A percentile compares a stretch with the other conserved stretches of the same genome.
These are phyloP conservation scores for Trypanosoma vivax DNA, from an alignment of 208 protist species.

Conservation along the genomic window DNA sequence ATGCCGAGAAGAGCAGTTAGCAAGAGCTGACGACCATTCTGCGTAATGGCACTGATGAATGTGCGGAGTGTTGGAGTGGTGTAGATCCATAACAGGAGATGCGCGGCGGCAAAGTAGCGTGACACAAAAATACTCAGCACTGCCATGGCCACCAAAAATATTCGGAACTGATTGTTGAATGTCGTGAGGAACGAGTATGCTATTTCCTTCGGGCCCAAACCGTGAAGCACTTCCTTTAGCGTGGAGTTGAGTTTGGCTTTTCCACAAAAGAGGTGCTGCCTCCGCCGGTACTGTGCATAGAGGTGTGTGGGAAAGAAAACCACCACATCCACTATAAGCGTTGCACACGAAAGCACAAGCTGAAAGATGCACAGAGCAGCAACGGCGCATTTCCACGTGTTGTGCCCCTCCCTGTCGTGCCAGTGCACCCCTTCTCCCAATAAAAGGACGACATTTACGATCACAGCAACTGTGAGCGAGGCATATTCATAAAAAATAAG, in stretches of 20 bases:
- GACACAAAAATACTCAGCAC: conserved; percentile 47
- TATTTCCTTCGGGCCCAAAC: conserved; percentile 34
- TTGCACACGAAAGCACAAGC: conserved; percentile 33
- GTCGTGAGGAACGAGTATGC: conserved; percentile 28
- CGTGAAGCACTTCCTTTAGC: conserved; percentile 45
- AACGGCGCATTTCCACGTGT: conserved; percentile 5
- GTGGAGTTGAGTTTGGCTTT: conserved; percentile 35
- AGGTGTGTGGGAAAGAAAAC: conserved; percentile 53
- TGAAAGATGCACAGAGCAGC: conserved; percentile 43
- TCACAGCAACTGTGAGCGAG: conserved; percentile 47
- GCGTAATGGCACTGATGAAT: conserved; percentile 71
- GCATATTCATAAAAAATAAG: conserved; percentile 46
- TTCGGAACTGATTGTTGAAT: conserved; percentile 49
- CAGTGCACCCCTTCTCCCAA: conserved; percentile 26
- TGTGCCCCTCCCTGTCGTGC: background rate
- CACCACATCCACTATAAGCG: conserved; percentile 38
- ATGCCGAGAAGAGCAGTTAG: conserved; percentile 57
- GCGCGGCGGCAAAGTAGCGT: conserved; percentile 70
- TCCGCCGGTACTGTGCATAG: conserved; percentile 50
- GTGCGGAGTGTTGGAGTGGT: conserved; percentile 63
- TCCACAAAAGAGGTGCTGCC: conserved; percentile 37
- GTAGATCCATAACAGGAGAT: conserved; percentile 69
- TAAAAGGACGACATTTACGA: conserved; percentile 54
- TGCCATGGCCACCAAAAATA: conserved; percentile 48
- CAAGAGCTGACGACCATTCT: conserved; percentile 74